Base-by-base conservation (phyloP, 345 rosid genomes). In the Citrus mangshanensis region DNA sequence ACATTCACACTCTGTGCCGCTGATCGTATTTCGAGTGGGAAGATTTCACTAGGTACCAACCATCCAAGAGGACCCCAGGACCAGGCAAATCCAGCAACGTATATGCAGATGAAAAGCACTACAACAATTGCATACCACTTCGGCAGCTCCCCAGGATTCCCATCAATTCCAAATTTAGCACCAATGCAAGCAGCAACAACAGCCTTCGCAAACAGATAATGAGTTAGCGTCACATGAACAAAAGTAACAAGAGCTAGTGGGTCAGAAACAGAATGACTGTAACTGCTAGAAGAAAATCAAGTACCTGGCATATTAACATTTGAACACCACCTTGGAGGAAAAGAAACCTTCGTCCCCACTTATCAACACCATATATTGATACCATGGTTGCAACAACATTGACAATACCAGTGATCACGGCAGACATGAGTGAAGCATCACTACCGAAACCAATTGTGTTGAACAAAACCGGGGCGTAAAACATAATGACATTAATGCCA, bases 51-150 rank as follows among this genome's bases (percentile, higher is more conserved):
- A 0, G 98, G 98, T 4, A 95, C 98, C 54, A 95, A 60, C 98
- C 98, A 95, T 2, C 97, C 98, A 0, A 95, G 92, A 12, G 98
- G 98, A 4, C 98, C 98, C 98, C 98, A 95, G 0, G 98, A 95
- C 97, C 98, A 93, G 5, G 98, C 97, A 55, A 95, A 95, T 6
- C 95, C 98, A 0, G 97, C 81, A 0, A 93, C 95, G 70, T 93
- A 92, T 40, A 89, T 81, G 83, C 98, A 95, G 34, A 93, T 93
- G 89, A 95, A 93, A 14, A 93, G 84, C 67, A 95, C 98, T 74
- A 95, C 98, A 3, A 91, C 89, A 1, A 88, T 68, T 1, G 94
- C 97, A 68, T 95, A 95, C 98, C 98, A 93, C 76, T 88, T 89
- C 1, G 98, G 98, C 77, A 95, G 54, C 0, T 77, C 83, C 0